Base-by-base conservation (phyloP, 2,329 filamentous ascomycete species). In the Epichloe uncinata region DNA sequence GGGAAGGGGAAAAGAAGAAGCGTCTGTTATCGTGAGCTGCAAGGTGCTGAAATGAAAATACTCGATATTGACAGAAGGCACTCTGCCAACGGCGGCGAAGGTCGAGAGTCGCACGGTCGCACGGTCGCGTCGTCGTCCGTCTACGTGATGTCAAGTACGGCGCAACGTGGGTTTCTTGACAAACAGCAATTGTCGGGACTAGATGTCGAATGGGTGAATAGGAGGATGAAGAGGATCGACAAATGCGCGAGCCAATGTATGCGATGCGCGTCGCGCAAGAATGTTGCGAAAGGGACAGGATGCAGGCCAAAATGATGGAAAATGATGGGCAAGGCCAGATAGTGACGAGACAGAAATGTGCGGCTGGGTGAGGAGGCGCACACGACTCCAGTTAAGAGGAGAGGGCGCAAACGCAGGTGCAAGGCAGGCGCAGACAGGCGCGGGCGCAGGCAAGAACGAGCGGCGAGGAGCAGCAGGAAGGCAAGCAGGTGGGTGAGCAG, bases 391-490 rank as follows among this genome's bases (percentile, higher is more conserved):
- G 34, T 47, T 47, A 42, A n/a, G 38, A 41, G 44, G 35, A 42
- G 42, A 45, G 34, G n/a, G 35, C 22, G 38, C 56, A 54, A 40
- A 42, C 51, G 20, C 51, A 54, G 44, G 46, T 45, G 33, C 52
- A 50, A 40, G 20, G 20, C 20, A 20, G 20, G 38, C 42, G 20
- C 48, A 51, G 30, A 57, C 53, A 52, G 49, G 47, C 49, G 38
- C 53, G 53, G 47, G 48, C 50, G 20, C 52, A 53, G 50, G 50
- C 45, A 50, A 34, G 42, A 50, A 42, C 42, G 26, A 49, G 34
- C 18, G 36, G 41, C 41, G 41, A 33, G 18, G 38, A 16, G 34
- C 41, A 49, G 47, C 40, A 36, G 44, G 35, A 18, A 40, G 42
- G 43, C 18, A 34, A 13, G 38, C 45, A 26, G 13, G 22, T 15